phyloP scores from a whole-genome alignment of 2,329 filamentous ascomycete species.

The Metarhizium anisopliae region DNA sequence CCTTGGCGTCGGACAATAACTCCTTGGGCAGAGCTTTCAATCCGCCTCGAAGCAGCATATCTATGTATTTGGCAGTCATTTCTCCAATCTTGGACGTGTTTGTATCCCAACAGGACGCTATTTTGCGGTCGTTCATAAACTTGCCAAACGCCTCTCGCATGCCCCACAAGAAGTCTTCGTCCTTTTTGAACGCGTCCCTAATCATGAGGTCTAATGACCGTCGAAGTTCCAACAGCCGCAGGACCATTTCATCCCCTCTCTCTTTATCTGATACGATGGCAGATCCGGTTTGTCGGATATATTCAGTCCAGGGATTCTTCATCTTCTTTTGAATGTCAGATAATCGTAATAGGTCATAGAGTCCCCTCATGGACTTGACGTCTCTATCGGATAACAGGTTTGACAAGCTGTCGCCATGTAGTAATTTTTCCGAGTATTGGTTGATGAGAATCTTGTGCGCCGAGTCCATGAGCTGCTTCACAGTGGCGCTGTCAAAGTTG shows the following conservation, averaged over 20 bases:
- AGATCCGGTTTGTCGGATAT: constrained; percentile 68
- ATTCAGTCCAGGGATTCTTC: constrained; percentile 64
- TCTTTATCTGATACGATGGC: constrained; percentile 72
- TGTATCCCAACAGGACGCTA: constrained; percentile 62
- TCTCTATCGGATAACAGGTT: constrained; percentile 65
- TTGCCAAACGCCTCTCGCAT: constrained; percentile 77
- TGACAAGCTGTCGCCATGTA: constrained; percentile 58
- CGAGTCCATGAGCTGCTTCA: constrained; percentile 62
- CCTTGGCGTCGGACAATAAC: constrained; percentile 53
- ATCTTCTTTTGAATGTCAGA: constrained; percentile 62
- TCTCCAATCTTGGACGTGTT: constrained; percentile 92
- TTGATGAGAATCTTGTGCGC: constrained; percentile 67
- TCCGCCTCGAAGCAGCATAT: constrained; percentile 78
- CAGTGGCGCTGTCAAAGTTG: constrained; percentile 75
- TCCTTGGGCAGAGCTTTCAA: constrained; percentile 71
- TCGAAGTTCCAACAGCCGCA: constrained; percentile 73
- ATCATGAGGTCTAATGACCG: constrained; percentile 69
- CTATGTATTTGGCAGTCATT: constrained; percentile 97
- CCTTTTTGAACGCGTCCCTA: constrained; percentile 64
- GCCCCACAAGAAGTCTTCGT: constrained; percentile 68
- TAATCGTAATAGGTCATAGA: constrained; percentile 71
- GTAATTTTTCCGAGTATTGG: constrained; percentile 55
- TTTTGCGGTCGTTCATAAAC: constrained; percentile 88
- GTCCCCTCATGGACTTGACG: constrained; percentile 58
- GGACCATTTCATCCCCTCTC: constrained; percentile 76